Percentiles rank a stretch among this genome's conserved stretches.
phyloP scores from a whole-genome alignment of 768 basidiomycete genomes.

The Holtermanniella nyarrowii region DNA sequence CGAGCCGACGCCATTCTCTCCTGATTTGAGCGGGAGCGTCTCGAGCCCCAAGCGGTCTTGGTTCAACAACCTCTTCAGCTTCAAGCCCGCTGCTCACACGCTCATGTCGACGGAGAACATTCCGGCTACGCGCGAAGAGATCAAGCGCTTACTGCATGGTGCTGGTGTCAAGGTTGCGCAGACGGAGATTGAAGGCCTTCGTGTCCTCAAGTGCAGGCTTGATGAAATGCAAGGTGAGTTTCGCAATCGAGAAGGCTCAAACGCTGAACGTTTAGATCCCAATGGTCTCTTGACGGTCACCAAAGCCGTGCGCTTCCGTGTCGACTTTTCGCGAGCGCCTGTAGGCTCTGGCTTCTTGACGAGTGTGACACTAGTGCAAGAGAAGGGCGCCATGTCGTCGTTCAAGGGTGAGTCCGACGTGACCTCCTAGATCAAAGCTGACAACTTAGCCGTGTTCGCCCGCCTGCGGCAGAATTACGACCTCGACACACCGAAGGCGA shows the following conservation, averaged over 20 bases:
- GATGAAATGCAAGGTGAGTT: conserved; percentile 51
- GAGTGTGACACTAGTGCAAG: conserved; percentile 59
- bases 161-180: conserved; percentile 61
- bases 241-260: not conserved
- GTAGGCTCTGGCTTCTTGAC: conserved; percentile 48
- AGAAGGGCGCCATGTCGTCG: conserved; percentile 74
- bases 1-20: conserved; percentile 27
- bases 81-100: conserved; percentile 51
- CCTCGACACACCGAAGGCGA: not conserved
- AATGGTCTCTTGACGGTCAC: conserved; percentile 48
- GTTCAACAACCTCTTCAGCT: conserved; percentile 81
- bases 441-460: not conserved
- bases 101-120: conserved; percentile 42
- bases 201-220: conserved; percentile 65
- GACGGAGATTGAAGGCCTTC: conserved; percentile 54
- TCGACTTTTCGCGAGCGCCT: conserved; percentile 54
- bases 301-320: conserved; percentile 71
- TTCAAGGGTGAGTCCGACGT: conserved; percentile 50
- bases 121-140: conserved; percentile 61
- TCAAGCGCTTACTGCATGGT: conserved; percentile 59
- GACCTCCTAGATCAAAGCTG: not conserved
- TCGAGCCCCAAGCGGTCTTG: conserved; percentile 56
- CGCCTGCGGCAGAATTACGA: not conserved
- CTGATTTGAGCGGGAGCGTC: conserved; percentile 14
- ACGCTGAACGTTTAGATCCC: conserved; percentile 41